A percentile compares a stretch with the other conserved stretches of the same genome.
Evolutionary conservation across 768 basidiomycete genomes (phyloP).

Genomic region (Agrocybe pediades): DNA sequence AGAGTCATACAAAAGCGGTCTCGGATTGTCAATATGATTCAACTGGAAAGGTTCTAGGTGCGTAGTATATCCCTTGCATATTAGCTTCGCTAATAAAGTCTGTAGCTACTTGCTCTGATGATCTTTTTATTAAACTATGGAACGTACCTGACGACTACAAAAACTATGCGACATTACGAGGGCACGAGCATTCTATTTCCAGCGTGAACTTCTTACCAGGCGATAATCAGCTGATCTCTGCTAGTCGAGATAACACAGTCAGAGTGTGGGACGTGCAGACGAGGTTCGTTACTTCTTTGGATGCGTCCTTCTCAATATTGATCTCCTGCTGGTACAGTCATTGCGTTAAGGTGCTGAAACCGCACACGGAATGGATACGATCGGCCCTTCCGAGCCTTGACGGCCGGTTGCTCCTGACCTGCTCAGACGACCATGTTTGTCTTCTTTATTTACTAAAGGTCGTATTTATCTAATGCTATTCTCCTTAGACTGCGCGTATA

Average conservation of each 20-base stretch:
- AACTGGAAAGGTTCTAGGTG: slow-evolving; percentile 82
- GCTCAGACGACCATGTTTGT: slow-evolving; percentile 85
- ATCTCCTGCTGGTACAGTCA: slow-evolving; percentile 52
- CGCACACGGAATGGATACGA: slow-evolving; percentile 86
- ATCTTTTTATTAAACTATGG: slow-evolving; percentile 93
- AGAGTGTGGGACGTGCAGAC: slow-evolving; percentile 85
- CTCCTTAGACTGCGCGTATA: slow-evolving; percentile 21
- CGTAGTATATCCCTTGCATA: slow-evolving; percentile 16
- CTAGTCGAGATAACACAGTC: slow-evolving; percentile 87
- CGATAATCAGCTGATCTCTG: slow-evolving; percentile 82
- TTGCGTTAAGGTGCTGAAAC: slow-evolving; percentile 50
- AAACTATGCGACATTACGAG: slow-evolving; percentile 82
- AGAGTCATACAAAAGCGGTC: slow-evolving; percentile 89
- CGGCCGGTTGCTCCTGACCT: slow-evolving; percentile 73
- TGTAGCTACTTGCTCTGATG: slow-evolving; percentile 72
- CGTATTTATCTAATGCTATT: background rate
- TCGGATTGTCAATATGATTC: slow-evolving; percentile 88
- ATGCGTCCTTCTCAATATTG: slow-evolving; percentile 3
- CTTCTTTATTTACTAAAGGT: background rate
- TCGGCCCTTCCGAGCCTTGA: slow-evolving; percentile 66
- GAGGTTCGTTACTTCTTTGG: slow-evolving; percentile 53
- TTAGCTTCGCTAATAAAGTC: slow-evolving; percentile 21
- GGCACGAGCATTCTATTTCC: slow-evolving; percentile 92
- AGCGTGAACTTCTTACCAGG: slow-evolving; percentile 83
- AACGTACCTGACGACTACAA: slow-evolving; percentile 89